These are phyloP conservation scores for Eurotiales sp. DNA, from an alignment of 2,329 filamentous ascomycete species.

Conservation along the genomic window DNA sequence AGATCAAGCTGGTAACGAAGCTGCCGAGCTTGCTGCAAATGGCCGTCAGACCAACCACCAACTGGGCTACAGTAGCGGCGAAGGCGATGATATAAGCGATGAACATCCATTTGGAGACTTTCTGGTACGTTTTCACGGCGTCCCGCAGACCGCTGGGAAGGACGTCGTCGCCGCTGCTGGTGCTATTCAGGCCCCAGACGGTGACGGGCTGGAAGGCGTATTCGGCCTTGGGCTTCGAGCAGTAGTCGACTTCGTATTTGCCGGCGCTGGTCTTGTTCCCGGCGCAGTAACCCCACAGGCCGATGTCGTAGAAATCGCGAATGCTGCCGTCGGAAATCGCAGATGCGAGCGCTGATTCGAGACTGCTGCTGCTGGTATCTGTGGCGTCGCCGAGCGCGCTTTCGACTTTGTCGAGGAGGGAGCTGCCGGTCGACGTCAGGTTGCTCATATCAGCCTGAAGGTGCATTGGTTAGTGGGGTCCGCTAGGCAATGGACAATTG, in stretches of 20 bases:
- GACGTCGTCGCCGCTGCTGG: slow-evolving; percentile 52
- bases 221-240: slow-evolving; percentile 67
- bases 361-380: background rate
- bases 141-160: slow-evolving; percentile 65
- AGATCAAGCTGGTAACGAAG: slow-evolving; percentile 75
- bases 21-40: slow-evolving; percentile 79
- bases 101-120: slow-evolving; percentile 76
- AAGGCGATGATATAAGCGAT: slow-evolving; percentile 74
- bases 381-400: slow-evolving; percentile 23
- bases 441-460: slow-evolving; percentile 61
- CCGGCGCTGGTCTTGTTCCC: slow-evolving; percentile 54
- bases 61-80: slow-evolving; percentile 64
- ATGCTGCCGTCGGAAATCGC: slow-evolving; percentile 53
- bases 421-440: slow-evolving; percentile 49
- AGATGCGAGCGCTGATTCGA: slow-evolving; percentile 28
- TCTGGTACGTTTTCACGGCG: slow-evolving; percentile 69
- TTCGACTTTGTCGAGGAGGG: slow-evolving; percentile 5
- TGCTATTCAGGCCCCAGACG: slow-evolving; percentile 58
- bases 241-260: slow-evolving; percentile 53
- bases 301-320: slow-evolving; percentile 73
- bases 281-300: slow-evolving; percentile 83
- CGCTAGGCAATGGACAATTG: no score
- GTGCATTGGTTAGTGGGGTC: no score
- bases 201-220: slow-evolving; percentile 74
- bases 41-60: slow-evolving; percentile 75